Evolutionary conservation across 352 stramenopile genomes (phyloP).

Genomic region (Pythium brachiatum): DNA sequence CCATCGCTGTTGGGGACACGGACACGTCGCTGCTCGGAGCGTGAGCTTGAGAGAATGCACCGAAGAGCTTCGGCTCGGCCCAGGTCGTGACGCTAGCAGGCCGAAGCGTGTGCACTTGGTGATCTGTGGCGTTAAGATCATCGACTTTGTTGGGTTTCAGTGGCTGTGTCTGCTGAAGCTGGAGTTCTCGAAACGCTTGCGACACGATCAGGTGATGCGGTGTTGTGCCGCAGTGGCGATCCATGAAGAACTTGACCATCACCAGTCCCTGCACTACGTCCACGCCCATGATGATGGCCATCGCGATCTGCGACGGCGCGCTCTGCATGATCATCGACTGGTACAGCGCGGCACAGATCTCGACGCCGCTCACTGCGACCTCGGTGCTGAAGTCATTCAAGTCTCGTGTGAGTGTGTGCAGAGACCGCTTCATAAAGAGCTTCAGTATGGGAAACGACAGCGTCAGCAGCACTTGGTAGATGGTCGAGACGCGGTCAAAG

Average conservation of each 20-base stretch:
- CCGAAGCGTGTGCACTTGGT: too few species aligned
- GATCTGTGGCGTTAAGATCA: too few species aligned
- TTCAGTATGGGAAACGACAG: too few species aligned
- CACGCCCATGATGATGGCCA: slow-evolving; percentile 20
- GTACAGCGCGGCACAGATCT: slow-evolving; percentile 26
- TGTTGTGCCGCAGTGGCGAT: too few species aligned
- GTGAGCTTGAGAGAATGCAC: too few species aligned
- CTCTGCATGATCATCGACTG: slow-evolving; percentile 29
- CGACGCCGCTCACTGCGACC: slow-evolving; percentile 20
- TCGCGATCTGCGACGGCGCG: slow-evolving; percentile 9
- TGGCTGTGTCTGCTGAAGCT: too few species aligned
- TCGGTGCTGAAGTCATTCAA: slow-evolving; percentile 18
- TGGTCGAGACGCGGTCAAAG: slow-evolving; percentile 13
- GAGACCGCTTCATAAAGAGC: slow-evolving; percentile 13
- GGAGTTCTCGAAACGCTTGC: too few species aligned
- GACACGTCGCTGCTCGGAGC: too few species aligned
- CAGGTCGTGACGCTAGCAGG: too few species aligned
- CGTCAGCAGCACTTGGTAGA: slow-evolving; percentile 14
- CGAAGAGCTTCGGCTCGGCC: too few species aligned
- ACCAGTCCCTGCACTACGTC: slow-evolving; percentile 19
- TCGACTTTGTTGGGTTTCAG: too few species aligned
- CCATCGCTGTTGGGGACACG: background rate
- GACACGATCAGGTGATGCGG: too few species aligned
- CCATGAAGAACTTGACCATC: slow-evolving; percentile 25
- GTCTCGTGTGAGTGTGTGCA: background rate